A percentile compares a stretch with the other conserved stretches of the same genome.
Conservation (phyloP, 2,329 filamentous ascomycete species). For the Pseudocercospora fuligena region DNA sequence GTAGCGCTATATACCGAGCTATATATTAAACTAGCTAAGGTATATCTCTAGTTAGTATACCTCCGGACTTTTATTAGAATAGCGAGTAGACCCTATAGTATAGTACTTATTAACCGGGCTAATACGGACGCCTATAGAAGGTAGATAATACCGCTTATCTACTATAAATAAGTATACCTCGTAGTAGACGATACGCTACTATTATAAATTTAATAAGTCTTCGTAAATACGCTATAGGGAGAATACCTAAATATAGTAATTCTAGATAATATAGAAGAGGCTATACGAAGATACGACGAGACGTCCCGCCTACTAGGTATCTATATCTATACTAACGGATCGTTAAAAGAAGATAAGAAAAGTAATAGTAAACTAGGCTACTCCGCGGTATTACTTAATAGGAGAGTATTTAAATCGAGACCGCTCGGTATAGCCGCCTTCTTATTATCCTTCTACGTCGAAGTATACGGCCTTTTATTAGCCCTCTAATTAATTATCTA, state of each 20-base stretch:
- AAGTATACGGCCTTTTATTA: neutral
- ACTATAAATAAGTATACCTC: neutral
- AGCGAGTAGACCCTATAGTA: neutral
- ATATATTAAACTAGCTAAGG: neutral
- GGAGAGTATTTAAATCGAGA: neutral
- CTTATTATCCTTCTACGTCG: neutral
- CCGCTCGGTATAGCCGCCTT: neutral
- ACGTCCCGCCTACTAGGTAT: neutral
- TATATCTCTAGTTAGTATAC: neutral
- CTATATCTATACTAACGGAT: neutral
- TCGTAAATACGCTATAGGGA: neutral
- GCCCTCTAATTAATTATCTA: neutral
- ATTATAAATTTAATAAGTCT: neutral
- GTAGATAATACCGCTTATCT: neutral
- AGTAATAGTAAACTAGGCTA: neutral
- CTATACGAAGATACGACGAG: neutral
- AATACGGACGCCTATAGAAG: neutral
- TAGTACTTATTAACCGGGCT: neutral
- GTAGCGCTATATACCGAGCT: neutral
- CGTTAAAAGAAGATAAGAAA: neutral
- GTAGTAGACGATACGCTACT: neutral
- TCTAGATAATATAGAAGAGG: neutral
- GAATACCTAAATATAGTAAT: neutral
- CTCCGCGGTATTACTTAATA: neutral
- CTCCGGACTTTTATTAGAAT: neutral